Conservation (phyloP, 176 grass and related monocot genomes). For the Cymbopogon citratus region DNA sequence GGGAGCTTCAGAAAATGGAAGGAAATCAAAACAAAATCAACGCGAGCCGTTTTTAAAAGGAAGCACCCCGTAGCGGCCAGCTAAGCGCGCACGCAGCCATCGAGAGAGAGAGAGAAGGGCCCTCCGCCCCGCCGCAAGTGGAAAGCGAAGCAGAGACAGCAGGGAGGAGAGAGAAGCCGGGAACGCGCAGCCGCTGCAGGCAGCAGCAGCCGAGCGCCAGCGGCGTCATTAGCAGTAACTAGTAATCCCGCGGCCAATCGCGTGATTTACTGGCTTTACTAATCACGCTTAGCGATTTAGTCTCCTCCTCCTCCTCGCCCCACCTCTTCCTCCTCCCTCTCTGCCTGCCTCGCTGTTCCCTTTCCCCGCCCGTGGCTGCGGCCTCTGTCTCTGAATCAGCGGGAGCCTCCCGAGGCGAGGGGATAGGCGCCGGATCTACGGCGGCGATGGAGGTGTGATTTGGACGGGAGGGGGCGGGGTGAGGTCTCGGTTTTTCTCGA, state of each 20-base stretch:
- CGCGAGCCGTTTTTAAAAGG: constrained; percentile 26
- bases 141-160: constrained; percentile 10
- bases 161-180: not conserved
- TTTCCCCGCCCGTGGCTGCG: constrained; percentile 1
- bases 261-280: constrained; percentile 47
- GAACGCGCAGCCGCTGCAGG: not conserved
- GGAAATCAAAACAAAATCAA: constrained; percentile 49
- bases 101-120: not conserved
- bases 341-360: not conserved
- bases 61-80: constrained; percentile 43
- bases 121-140: constrained; percentile 34
- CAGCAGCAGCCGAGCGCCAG: not conserved
- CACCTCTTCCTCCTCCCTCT: not conserved
- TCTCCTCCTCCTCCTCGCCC: not conserved
- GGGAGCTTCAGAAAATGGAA: constrained; percentile 17
- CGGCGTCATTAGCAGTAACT: constrained; percentile 20
- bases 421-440: constrained; percentile 30
- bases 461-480: not conserved
- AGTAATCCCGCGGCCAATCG: constrained; percentile 33
- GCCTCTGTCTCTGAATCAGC: constrained; percentile 15
- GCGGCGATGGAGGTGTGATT: constrained; percentile 36
- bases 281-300: constrained; percentile 57
- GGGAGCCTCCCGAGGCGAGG: not conserved
- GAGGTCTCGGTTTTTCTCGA: not conserved
- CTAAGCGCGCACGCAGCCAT: constrained; percentile 54